Base-by-base conservation (phyloP, 495 filamentous ascomycete species). In the Mycothermus thermophilus region DNA sequence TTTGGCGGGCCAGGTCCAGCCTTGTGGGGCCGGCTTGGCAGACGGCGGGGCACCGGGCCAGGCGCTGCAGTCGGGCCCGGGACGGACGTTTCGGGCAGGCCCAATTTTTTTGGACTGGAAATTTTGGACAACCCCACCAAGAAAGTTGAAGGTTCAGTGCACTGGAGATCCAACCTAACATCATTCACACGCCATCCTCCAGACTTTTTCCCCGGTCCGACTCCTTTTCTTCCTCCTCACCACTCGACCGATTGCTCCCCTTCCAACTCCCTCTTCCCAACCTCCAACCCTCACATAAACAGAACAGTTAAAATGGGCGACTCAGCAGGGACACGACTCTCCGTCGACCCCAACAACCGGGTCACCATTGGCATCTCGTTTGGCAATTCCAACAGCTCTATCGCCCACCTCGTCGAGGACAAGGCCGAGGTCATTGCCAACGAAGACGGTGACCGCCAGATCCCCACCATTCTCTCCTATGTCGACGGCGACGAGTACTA, bases 381-480 rank as follows among this genome's bases (percentile, higher is more conserved):
- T 67, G 92, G 90, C 58, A 97, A 97, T 63, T 83, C 83, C 32
- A 90, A 85, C 71, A 94, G 88, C 63, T 93, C 85, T 34, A 96
- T 97, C 63, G 90, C 87, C 44, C 80, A 75, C 51, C 84, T 86
- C 21, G 72, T 77, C 28, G 90, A 96, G 47, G 88, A 87, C 58
- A 93, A 88, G 63, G 79, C 85, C 42, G 85, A 93, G 55, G 88
- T 97, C 48, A 96, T 97, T 59, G 90, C 92, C 39, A 96, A 97
- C 62, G 92, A 97, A 62, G 90, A 96, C 60, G 90, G 90, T 72
- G 90, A 97, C 62, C 84, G 90, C 52, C 88, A 95, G 62, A 97
- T 97, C 42, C 90, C 90, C 34, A 80, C 85, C 27, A 76, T 93
- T 43, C 67, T 97, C 37, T 93, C 92, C 5, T 97, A 96, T 58